phyloP scores from a whole-genome alignment of 78 protist species.

The Dictyostelium brefeldianum region DNA sequence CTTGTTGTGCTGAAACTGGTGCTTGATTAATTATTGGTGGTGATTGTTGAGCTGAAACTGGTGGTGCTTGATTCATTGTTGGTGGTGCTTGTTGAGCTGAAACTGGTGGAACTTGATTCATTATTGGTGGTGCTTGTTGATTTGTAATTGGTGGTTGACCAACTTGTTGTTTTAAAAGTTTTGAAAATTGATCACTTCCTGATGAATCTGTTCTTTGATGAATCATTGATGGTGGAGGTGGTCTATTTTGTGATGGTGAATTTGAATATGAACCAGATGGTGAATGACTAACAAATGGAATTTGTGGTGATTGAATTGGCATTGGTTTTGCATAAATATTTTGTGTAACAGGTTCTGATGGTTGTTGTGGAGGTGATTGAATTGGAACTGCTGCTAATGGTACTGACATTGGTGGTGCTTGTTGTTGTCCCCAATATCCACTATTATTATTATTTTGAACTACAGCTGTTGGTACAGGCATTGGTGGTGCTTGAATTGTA shows the following conservation, averaged over 20 bases:
- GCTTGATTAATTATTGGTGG: conserved; percentile 1
- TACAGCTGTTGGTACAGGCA: background rate
- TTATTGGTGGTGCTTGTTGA: background rate
- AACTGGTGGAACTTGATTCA: background rate
- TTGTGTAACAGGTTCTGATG: background rate
- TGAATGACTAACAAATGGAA: background rate
- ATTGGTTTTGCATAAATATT: background rate
- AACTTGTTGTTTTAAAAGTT: conserved; percentile 9
- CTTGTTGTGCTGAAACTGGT: conserved; percentile 13
- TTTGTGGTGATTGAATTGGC: conserved; percentile 12
- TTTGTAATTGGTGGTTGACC: background rate
- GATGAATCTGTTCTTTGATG: conserved; percentile 39
- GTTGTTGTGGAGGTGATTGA: conserved; percentile 7
- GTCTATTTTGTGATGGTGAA: background rate
- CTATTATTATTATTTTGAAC: background rate
- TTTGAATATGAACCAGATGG: background rate
- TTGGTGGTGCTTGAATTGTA: background rate
- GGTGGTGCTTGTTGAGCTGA: background rate
- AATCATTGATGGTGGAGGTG: background rate
- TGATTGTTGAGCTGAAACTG: background rate
- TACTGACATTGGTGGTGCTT: background rate
- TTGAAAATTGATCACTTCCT: conserved; percentile 29
- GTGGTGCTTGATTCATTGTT: background rate
- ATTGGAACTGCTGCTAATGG: no score
- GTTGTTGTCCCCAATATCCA: background rate